phyloP scores from a whole-genome alignment of 2,329 filamentous ascomycete species.

The Aspergillus hiratsukae region DNA sequence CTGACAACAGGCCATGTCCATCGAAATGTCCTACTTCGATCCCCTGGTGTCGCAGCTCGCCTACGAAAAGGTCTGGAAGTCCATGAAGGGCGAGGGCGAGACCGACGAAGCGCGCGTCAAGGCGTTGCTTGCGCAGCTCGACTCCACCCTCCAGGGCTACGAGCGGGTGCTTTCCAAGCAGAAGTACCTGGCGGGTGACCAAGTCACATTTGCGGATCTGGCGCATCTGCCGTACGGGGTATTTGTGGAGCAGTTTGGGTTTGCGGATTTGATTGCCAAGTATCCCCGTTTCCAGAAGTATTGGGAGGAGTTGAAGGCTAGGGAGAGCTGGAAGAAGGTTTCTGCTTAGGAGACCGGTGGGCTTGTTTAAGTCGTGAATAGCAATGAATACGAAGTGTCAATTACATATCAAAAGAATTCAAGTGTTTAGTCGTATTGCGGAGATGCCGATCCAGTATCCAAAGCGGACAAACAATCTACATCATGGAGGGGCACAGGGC shows the following conservation, averaged over 20 bases:
- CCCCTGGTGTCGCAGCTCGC: slow-evolving; percentile 8
- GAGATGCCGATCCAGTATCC: too few relatives aligned
- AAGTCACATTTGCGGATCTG: slow-evolving; percentile 13
- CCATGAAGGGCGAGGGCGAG: slow-evolving; percentile 5
- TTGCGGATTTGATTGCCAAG: slow-evolving; percentile 9
- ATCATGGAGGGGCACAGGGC: background rate
- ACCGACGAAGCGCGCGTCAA: slow-evolving; percentile 11
- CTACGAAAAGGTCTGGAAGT: slow-evolving; percentile 16
- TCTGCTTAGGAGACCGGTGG: background rate
- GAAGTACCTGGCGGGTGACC: slow-evolving; percentile 16
- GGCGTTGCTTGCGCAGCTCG: slow-evolving; percentile 7
- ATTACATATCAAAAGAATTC: too few relatives aligned
- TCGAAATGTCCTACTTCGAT: slow-evolving; percentile 24
- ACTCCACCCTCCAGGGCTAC: slow-evolving; percentile 11
- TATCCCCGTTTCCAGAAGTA: slow-evolving; percentile 10
- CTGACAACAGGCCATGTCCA: slow-evolving; percentile 19
- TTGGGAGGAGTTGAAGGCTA: slow-evolving; percentile 11
- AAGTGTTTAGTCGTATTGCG: too few relatives aligned
- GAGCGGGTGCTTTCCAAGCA: slow-evolving; percentile 18
- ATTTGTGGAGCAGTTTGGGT: slow-evolving; percentile 10
- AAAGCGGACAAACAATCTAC: too few relatives aligned
- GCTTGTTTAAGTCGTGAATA: background rate
- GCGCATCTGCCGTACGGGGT: slow-evolving; percentile 11
- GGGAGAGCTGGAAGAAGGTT: slow-evolving; percentile 11
- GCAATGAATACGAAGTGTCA: too few relatives aligned